A percentile compares a stretch with the other conserved stretches of the same genome.
These are phyloP conservation scores for Bipolaris cookei DNA, from an alignment of 2,329 filamentous ascomycete genomes.

Conservation along the genomic window DNA sequence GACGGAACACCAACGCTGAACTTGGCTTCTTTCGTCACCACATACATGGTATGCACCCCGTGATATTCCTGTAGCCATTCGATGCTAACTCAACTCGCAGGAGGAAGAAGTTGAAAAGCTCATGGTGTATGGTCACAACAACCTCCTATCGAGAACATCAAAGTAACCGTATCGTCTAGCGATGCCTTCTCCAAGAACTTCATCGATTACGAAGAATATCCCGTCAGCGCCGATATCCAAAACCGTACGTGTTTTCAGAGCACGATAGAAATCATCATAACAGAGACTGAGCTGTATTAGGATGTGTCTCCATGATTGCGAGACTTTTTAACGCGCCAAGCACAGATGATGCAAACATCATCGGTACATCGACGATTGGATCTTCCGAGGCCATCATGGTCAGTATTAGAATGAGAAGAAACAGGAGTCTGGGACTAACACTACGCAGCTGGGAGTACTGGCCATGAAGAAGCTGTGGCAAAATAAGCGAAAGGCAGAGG, in stretches of 20 bases:
- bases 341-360: constrained; percentile 64
- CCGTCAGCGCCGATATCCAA: constrained; percentile 65
- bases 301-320: constrained; percentile 65
- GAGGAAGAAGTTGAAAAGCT: constrained; percentile 96
- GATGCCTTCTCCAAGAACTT: constrained; percentile 96
- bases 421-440: constrained; percentile 9
- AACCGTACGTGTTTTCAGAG: constrained; percentile 74
- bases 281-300: constrained; percentile 13
- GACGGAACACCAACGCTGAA: constrained; percentile 72
- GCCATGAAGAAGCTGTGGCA: constrained; percentile 97
- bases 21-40: constrained; percentile 91
- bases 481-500: constrained; percentile 80
- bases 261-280: constrained; percentile 71
- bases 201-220: constrained; percentile 60
- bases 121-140: constrained; percentile 70
- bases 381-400: constrained; percentile 78
- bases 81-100: constrained; percentile 50
- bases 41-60: constrained; percentile 74
- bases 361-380: constrained; percentile 88
- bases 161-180: constrained; percentile 23
- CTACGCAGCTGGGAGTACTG: constrained; percentile 67
- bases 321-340: constrained; percentile 80
- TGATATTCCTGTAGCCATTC: constrained; percentile 36
- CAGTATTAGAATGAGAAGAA: background rate
- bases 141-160: background rate